Conservation (phyloP, 495 filamentous ascomycete genomes). For the Neurospora tetraspora region DNA sequence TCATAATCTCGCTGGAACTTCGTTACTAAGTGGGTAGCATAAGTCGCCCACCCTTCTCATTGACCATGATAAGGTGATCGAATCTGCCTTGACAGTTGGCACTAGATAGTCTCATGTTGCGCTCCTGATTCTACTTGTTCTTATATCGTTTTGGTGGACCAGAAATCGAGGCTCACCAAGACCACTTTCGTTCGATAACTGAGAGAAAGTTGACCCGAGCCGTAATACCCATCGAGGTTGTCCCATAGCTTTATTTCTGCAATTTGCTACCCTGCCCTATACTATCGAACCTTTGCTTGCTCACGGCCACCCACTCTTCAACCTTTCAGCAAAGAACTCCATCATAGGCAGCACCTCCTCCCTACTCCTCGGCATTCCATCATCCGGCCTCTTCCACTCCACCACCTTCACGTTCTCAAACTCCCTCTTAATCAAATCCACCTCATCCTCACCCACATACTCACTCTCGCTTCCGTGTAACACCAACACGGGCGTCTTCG, state of each 20-base stretch:
- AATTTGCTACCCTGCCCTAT: too few species aligned
- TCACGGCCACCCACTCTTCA: conserved; percentile 28
- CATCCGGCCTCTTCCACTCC: conserved; percentile 61
- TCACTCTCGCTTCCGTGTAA: conserved; percentile 55
- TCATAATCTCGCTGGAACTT: not conserved
- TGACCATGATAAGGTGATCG: too few species aligned
- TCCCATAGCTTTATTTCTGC: too few species aligned
- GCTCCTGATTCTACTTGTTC: too few species aligned
- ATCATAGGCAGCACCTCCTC: conserved; percentile 92
- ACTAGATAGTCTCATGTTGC: too few species aligned
- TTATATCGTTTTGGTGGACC: too few species aligned
- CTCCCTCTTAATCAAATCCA: conserved; percentile 49
- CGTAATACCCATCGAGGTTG: too few species aligned
- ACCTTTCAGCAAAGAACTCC: conserved; percentile 75
- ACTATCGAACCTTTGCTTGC: not conserved
- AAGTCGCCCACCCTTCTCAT: too few species aligned
- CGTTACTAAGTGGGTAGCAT: not conserved
- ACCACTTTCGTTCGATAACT: too few species aligned
- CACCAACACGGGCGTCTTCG: conserved; percentile 64
- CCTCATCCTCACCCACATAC: conserved; percentile 50
- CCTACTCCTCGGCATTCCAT: conserved; percentile 71
- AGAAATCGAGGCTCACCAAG: too few species aligned
- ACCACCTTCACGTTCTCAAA: conserved; percentile 68
- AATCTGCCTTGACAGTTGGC: too few species aligned
- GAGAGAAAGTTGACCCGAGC: too few species aligned